Evolutionary conservation across 106 monocot genomes (phyloP).

Genomic region (Dendrobium nobile): DNA sequence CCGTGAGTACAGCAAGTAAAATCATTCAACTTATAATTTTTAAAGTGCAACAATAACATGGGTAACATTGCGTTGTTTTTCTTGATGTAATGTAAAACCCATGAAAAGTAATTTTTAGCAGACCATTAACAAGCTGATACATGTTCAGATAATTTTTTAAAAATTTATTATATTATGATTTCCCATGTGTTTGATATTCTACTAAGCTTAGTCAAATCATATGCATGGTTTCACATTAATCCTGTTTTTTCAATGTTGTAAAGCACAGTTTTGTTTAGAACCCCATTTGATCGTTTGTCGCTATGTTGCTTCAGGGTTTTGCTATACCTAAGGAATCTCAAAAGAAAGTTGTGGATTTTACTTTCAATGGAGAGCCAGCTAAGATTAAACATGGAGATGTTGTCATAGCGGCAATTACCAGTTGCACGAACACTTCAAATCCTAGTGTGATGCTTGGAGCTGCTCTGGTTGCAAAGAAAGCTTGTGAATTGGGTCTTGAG

Average conservation of each 20-base stretch:
- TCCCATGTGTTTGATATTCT: background rate
- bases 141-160: background rate
- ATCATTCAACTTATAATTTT: too few relatives aligned
- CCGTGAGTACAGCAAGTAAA: too few relatives aligned
- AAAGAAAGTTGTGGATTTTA: slow-evolving; percentile 62
- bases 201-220: background rate
- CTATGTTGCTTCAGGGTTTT: slow-evolving; percentile 58
- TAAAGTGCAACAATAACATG: too few relatives aligned
- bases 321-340: slow-evolving; percentile 87
- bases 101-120: background rate
- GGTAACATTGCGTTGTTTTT: background rate
- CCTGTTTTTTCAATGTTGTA: background rate
- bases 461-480: slow-evolving; percentile 94
- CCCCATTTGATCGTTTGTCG: background rate
- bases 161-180: background rate
- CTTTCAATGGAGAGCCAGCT: slow-evolving; percentile 62
- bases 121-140: background rate
- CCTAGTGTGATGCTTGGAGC: slow-evolving; percentile 97
- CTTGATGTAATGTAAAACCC: background rate
- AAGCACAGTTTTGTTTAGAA: background rate
- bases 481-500: slow-evolving; percentile 91
- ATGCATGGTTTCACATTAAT: background rate
- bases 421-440: slow-evolving; percentile 97
- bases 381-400: slow-evolving; percentile 91
- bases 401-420: slow-evolving; percentile 95